Evolutionary conservation across 495 filamentous ascomycete species (phyloP).

Genomic region (Chlorociboria aeruginascens): DNA sequence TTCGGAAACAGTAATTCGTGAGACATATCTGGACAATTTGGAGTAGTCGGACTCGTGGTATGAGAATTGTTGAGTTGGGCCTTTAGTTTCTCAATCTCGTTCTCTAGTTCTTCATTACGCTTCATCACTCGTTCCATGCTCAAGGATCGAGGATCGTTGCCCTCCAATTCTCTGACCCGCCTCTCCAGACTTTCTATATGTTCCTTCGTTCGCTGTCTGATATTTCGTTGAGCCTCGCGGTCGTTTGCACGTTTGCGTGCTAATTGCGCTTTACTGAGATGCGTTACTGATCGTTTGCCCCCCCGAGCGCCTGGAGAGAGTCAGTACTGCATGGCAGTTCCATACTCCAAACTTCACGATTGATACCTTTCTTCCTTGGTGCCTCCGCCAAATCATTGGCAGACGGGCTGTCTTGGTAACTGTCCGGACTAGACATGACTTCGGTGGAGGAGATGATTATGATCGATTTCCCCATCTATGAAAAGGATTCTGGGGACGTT

Average conservation of each 20-base stretch:
- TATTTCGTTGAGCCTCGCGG: conserved; percentile 78
- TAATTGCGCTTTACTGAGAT: conserved; percentile 59
- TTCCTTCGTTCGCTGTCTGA: conserved; percentile 69
- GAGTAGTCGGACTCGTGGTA: not conserved
- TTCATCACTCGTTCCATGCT: conserved; percentile 36
- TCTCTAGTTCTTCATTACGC: conserved; percentile 41
- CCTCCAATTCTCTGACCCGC: conserved; percentile 48
- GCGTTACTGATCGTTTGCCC: conserved; percentile 53
- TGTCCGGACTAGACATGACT: conserved; percentile 8
- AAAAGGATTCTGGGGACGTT: not conserved
- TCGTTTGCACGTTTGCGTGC: conserved; percentile 81
- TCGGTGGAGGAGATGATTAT: not conserved
- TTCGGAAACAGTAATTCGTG: conserved; percentile 13
- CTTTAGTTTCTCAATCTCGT: conserved; percentile 35
- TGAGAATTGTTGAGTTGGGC: conserved; percentile 24
- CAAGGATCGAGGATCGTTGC: conserved; percentile 23
- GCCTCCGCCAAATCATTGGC: conserved; percentile 10
- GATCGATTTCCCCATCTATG: not conserved
- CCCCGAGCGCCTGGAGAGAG: conserved; percentile 33
- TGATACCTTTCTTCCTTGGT: conserved; percentile 17
- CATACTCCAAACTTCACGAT: not conserved
- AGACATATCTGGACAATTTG: conserved; percentile 5
- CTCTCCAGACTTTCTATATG: conserved; percentile 70
- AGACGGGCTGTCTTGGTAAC: conserved; percentile 8
- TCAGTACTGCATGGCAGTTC: not conserved